Conservation (phyloP, 2,329 filamentous ascomycete genomes). For the Fusarium agapanthi region DNA sequence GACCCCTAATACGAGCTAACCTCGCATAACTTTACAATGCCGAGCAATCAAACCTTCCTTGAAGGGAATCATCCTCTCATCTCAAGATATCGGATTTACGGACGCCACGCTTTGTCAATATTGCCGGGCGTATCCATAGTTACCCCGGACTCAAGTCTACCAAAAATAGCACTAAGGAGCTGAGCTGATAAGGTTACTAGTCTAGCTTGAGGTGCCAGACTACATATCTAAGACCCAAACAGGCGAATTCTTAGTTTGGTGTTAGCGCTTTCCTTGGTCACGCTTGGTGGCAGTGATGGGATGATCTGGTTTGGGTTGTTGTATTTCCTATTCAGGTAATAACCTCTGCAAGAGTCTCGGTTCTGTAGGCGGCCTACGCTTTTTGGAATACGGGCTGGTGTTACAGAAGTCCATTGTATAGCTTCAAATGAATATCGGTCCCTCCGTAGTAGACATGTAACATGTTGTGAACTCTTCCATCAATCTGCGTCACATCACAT, state of each 20-base stretch:
- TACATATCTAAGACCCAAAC: background rate
- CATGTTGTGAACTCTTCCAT: background rate
- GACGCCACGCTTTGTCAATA: no score
- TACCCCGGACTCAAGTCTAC: no score
- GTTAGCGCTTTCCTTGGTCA: background rate
- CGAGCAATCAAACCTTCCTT: no score
- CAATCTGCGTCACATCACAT: no score
- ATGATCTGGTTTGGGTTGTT: fast-evolving
- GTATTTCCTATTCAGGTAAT: background rate
- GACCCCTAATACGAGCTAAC: fast-evolving
- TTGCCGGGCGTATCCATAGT: background rate
- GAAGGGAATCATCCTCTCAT: background rate
- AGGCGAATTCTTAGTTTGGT: background rate
- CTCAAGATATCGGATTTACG: fast-evolving
- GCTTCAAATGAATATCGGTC: background rate
- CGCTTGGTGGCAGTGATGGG: background rate
- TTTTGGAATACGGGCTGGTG: background rate
- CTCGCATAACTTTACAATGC: fast-evolving
- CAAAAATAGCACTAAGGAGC: no score
- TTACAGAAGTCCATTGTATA: no score
- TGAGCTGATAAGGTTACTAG: no score
- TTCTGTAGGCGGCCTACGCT: background rate
- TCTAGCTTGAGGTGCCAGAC: no score
- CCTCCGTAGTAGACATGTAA: no score
- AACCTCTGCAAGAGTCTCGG: fast-evolving